These are phyloP conservation scores for Blastobotrys petasosporus DNA, from an alignment of 1,139 yeast genomes.

Conservation along the genomic window DNA sequence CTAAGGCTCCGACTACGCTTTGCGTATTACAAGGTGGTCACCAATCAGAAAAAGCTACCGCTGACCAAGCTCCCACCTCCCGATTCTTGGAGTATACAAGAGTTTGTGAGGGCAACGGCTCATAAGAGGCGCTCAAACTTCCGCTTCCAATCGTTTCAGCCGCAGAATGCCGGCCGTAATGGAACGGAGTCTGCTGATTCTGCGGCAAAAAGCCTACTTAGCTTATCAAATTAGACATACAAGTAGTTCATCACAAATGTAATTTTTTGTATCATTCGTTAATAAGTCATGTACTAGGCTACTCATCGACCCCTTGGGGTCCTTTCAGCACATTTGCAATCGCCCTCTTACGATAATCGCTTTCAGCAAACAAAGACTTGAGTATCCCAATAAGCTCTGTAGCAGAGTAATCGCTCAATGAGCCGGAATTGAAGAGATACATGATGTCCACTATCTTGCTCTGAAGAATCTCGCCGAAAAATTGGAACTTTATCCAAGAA, in stretches of 20 bases:
- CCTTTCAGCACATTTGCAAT: slow-evolving; percentile 48
- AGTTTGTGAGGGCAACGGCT: slow-evolving; percentile 11
- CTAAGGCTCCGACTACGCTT: slow-evolving; percentile 65
- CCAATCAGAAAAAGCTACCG: slow-evolving; percentile 44
- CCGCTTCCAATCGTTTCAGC: slow-evolving; percentile 7
- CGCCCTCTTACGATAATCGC: slow-evolving; percentile 55
- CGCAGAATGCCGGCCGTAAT: background rate
- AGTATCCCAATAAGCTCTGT: slow-evolving; percentile 59
- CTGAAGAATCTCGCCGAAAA: slow-evolving; percentile 31
- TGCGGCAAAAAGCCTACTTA: background rate
- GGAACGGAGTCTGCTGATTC: too few relatives aligned
- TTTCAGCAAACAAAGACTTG: slow-evolving; percentile 61
- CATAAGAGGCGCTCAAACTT: slow-evolving; percentile 3
- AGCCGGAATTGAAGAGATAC: slow-evolving; percentile 66
- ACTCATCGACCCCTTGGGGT: slow-evolving; percentile 4
- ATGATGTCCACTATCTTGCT: slow-evolving; percentile 58
- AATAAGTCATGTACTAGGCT: background rate
- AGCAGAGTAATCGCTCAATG: slow-evolving; percentile 63
- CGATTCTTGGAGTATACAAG: slow-evolving; percentile 14
- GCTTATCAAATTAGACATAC: background rate
- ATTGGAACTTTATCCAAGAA: slow-evolving; percentile 37
- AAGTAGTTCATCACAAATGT: background rate
- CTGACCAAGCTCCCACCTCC: slow-evolving; percentile 28
- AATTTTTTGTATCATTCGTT: background rate
- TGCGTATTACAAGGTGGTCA: slow-evolving; percentile 69